phyloP scores from a whole-genome alignment of 805 yeast genomes.

The Myxozyma neglecta region DNA sequence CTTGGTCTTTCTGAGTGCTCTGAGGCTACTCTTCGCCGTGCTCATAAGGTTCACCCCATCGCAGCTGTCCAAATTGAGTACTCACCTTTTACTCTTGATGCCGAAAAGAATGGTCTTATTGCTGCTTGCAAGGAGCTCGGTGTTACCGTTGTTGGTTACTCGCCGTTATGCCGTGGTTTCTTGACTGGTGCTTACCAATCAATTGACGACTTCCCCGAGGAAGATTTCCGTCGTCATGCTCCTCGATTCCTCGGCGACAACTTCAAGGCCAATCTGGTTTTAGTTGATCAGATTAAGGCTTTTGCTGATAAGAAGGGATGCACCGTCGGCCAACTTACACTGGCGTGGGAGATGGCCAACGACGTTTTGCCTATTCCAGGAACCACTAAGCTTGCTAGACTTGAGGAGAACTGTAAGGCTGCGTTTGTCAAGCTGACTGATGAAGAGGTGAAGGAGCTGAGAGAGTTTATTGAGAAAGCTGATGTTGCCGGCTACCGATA shows the following conservation, averaged over 20 bases:
- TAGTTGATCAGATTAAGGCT: slow-evolving; percentile 53
- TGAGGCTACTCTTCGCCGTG: slow-evolving; percentile 59
- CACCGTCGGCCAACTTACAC: slow-evolving; percentile 64
- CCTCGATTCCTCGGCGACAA: slow-evolving; percentile 60
- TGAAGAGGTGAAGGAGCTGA: slow-evolving; percentile 18
- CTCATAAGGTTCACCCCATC: slow-evolving; percentile 55
- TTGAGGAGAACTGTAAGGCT: slow-evolving; percentile 56
- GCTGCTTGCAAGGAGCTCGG: slow-evolving; percentile 55
- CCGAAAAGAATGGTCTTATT: slow-evolving; percentile 62
- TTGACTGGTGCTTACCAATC: slow-evolving; percentile 62
- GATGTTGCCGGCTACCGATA: slow-evolving; percentile 25
- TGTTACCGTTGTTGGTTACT: slow-evolving; percentile 74
- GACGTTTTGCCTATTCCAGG: slow-evolving; percentile 77
- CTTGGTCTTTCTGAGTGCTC: slow-evolving; percentile 74
- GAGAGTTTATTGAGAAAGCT: slow-evolving; percentile 18
- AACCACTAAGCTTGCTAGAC: slow-evolving; percentile 59
- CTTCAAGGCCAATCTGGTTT: slow-evolving; percentile 51
- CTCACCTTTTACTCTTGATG: slow-evolving; percentile 67
- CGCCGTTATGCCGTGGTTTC: slow-evolving; percentile 80
- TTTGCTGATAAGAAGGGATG: slow-evolving; percentile 49
- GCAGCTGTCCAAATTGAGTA: slow-evolving; percentile 76
- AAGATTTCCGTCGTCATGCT: slow-evolving; percentile 58
- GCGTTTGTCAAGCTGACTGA: slow-evolving; percentile 19
- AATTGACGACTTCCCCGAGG: slow-evolving; percentile 49
- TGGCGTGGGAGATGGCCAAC: slow-evolving; percentile 62